Evolutionary conservation across 345 rosid genomes (phyloP).

Genomic region (Aquilaria sinensis): DNA sequence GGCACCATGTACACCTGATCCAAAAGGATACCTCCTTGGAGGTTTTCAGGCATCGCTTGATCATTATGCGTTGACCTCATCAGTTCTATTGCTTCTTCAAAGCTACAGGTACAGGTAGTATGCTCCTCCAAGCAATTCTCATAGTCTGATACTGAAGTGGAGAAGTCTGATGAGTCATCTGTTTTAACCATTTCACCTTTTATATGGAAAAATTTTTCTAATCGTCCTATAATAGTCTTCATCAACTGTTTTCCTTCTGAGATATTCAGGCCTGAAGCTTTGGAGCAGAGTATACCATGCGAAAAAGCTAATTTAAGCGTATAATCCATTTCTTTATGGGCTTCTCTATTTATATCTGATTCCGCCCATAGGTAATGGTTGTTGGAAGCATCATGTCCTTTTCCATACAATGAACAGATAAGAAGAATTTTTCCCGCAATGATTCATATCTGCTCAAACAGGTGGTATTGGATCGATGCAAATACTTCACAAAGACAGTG

Average conservation of each 20-base stretch:
- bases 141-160: conserved; percentile 45
- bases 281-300: conserved; percentile 23
- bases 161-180: conserved; percentile 33
- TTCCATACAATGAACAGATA: conserved; percentile 46
- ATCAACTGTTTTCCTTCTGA: conserved; percentile 56
- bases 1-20: conserved; percentile 45
- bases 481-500: too few relatives aligned
- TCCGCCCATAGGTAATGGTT: conserved; percentile 22
- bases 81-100: conserved; percentile 56
- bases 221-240: conserved; percentile 38
- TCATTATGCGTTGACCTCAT: conserved; percentile 40
- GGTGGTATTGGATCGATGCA: too few relatives aligned
- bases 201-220: conserved; percentile 63
- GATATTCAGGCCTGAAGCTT: conserved; percentile 34
- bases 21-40: conserved; percentile 61
- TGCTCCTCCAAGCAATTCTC: conserved; percentile 57
- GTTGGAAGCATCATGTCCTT: conserved; percentile 23
- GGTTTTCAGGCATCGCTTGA: conserved; percentile 61
- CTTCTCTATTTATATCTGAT: conserved; percentile 25
- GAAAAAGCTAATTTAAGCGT: conserved; percentile 19
- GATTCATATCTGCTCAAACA: neutral
- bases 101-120: conserved; percentile 28
- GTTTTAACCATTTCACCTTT: conserved; percentile 35
- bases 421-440: conserved; percentile 75
- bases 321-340: conserved; percentile 26